Evolutionary conservation across 2,329 filamentous ascomycete species (phyloP), one percentile per base, ranked within the genome.

Genomic region (Trichoderma lentiforme): DNA sequence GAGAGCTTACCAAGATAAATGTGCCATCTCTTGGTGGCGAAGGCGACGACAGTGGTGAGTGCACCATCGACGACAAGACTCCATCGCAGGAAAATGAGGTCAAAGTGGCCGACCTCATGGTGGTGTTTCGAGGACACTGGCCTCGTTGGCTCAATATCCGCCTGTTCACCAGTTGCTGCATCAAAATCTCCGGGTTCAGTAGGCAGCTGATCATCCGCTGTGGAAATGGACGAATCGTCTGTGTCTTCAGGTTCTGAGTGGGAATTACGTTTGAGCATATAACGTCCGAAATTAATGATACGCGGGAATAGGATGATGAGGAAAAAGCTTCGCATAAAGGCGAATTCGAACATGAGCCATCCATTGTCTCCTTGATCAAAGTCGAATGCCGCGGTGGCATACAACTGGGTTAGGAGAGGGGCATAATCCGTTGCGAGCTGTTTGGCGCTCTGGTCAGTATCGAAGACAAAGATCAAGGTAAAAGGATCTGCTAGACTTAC

Each of bases 351-450:
- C 84, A 89, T 88, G 56, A 89, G 82, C 78, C 82, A 86, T 6
- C 87, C 87, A 71, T 89, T 89, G 68, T 88, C 83, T 0, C 80
- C 83, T n/a, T 88, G 87, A 61, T 81, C 81, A 71, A 89, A 90
- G 72, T 83, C 81, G 73, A 89, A 89, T 0, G 81, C 82, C 1
- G 87, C 84, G 0, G 87, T 89, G 3, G 86, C 86, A 70, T 89
- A 89, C 83, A 89, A 85, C 73, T 89, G 88, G 36, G 89, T 84
- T 0, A 93, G 81, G 0, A 88, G 83, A 0, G 89, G 88, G 0
- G 91, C 90, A 71, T 92, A 93, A 2, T 89, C 90, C 0, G 91
- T 92, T 0, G 91, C 90, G 2, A 92, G 83, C 77, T 86, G 70
- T 7, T 24, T 24, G 28, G n/a, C 2, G 21, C 14, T 53, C 57